Conservation (phyloP, 495 filamentous ascomycete genomes). For the Monascus purpureus region DNA sequence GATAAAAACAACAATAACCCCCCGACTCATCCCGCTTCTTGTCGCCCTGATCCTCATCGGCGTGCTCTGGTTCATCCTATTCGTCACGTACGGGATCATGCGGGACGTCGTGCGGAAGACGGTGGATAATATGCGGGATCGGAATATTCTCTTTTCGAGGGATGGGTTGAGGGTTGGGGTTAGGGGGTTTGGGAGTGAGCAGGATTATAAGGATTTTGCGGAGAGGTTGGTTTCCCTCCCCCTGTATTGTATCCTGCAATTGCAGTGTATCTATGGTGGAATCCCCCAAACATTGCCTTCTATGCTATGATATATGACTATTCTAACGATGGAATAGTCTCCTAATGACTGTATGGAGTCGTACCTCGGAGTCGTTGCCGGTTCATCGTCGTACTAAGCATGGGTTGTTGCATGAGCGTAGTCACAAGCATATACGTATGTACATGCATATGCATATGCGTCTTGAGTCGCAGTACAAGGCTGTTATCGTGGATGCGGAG, state of each 20-base stretch:
- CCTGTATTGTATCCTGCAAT: not conserved
- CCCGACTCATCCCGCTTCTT: constrained; percentile 58
- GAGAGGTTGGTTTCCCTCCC: constrained; percentile 41
- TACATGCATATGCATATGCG: no score
- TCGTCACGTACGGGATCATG: constrained; percentile 57
- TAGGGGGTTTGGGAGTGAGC: constrained; percentile 59
- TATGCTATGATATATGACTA: no score
- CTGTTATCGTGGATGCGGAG: no score
- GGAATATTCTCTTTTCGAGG: constrained; percentile 67
- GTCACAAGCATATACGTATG: no score
- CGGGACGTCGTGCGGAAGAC: constrained; percentile 56
- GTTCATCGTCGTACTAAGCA: no score
- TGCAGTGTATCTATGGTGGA: constrained; percentile 1
- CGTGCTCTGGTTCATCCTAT: constrained; percentile 50
- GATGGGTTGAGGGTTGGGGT: constrained; percentile 76
- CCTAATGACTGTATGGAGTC: not conserved
- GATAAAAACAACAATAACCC: no score
- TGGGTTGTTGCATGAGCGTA: no score
- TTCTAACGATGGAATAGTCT: no score
- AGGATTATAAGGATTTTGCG: constrained; percentile 66
- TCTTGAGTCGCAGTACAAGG: no score
- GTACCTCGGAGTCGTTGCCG: not conserved
- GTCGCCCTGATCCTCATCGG: constrained; percentile 53
- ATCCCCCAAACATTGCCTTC: no score
- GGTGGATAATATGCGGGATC: constrained; percentile 62